A percentile compares a stretch with the other conserved stretches of the same genome.
These are phyloP conservation scores for Termitomyces sp. DNA, from an alignment of 768 basidiomycete species.

Conservation along the genomic window DNA sequence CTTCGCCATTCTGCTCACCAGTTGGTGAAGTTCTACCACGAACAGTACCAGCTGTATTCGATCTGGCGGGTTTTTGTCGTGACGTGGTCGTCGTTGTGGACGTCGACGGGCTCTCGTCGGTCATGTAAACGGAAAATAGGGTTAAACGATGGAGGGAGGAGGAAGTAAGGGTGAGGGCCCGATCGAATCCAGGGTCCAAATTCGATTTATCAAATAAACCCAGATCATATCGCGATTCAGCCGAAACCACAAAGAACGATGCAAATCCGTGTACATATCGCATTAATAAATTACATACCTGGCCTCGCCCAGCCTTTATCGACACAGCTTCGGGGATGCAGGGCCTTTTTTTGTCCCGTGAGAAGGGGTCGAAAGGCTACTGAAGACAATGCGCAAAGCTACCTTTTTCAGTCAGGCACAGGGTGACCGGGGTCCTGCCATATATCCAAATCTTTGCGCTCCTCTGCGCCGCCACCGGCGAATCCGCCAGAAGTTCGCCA, in stretches of 20 bases:
- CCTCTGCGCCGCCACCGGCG: constrained; percentile 10
- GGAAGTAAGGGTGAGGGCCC: constrained; percentile 15
- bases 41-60: constrained; percentile 35
- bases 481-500: constrained; percentile 12
- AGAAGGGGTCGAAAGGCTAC: constrained; percentile 13
- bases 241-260: constrained; percentile 6
- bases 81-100: constrained; percentile 31
- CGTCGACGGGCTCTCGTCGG: constrained; percentile 30
- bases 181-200: constrained; percentile 19
- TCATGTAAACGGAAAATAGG: constrained; percentile 20
- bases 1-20: constrained; percentile 43
- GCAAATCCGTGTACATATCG: constrained; percentile 8
- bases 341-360: background rate
- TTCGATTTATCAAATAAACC: constrained; percentile 17
- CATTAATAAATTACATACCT: constrained; percentile 4
- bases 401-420: constrained; percentile 7
- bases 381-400: constrained; percentile 8
- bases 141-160: constrained; percentile 16
- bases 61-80: constrained; percentile 35
- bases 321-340: constrained; percentile 5
- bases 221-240: constrained; percentile 14
- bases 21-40: constrained; percentile 47
- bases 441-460: constrained; percentile 6
- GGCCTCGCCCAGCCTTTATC: constrained; percentile 7
- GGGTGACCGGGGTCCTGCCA: constrained; percentile 12